phyloP scores from a whole-genome alignment of 331 rosid species.

The Rhamnella rubrinervis region DNA sequence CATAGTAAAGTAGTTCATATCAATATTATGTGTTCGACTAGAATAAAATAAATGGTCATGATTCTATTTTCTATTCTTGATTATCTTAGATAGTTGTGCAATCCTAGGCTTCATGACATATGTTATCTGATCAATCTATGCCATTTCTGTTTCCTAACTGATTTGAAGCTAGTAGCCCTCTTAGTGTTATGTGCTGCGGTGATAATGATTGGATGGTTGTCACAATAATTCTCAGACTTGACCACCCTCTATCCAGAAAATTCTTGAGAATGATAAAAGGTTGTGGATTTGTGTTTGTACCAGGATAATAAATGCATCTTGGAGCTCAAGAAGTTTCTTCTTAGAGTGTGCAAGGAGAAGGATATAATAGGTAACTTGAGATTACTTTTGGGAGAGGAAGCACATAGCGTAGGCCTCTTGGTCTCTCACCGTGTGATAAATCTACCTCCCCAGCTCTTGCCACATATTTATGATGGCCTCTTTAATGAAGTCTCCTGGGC shows the following conservation, averaged over 20 bases:
- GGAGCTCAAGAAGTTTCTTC: conserved; percentile 60
- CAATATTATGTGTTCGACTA: too few relatives aligned
- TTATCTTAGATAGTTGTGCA: too few relatives aligned
- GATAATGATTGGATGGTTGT: background rate
- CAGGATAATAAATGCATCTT: conserved; percentile 62
- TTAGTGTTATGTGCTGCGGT: too few relatives aligned
- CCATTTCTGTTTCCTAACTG: too few relatives aligned
- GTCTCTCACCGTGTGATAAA: conserved; percentile 80
- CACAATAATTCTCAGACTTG: background rate
- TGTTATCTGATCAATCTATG: too few relatives aligned
- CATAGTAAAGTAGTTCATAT: too few relatives aligned
- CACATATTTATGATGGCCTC: conserved; percentile 78
- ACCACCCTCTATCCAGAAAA: background rate
- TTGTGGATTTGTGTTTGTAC: conserved; percentile 13
- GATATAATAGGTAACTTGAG: conserved; percentile 39
- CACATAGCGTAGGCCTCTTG: conserved; percentile 55
- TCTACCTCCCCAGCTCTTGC: conserved; percentile 88
- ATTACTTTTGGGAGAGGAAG: conserved; percentile 58
- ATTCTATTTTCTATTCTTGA: too few relatives aligned
- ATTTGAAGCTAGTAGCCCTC: too few relatives aligned
- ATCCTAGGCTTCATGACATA: too few relatives aligned
- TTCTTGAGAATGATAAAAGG: background rate
- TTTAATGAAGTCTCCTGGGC: conserved; percentile 92
- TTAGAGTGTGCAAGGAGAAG: conserved; percentile 44
- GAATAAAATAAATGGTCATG: too few relatives aligned